Base-by-base conservation (phyloP, 2,329 filamentous ascomycete species). In the Colletotrichum simmondsii region DNA sequence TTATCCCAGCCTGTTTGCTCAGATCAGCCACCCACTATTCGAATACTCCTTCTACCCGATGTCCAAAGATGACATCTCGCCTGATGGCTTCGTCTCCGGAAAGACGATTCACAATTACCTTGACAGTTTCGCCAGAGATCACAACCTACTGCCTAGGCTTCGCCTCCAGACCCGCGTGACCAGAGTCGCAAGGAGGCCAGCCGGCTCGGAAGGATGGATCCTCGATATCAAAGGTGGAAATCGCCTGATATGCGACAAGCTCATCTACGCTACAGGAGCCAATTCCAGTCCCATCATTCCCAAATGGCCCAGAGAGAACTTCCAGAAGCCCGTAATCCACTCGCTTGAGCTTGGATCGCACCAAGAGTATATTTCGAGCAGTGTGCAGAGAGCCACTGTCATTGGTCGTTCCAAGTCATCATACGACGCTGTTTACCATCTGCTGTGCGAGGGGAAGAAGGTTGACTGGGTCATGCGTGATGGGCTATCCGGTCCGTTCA, bases 391-490 rank as follows among this genome's bases (percentile, higher is more conserved):
- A 12, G 80, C 75, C 1, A 76, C 77, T 7, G 81, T 83, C 3
- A 69, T 81, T 3, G 81, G 81, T 6, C 79, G 75, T 1, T 77
- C 81, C 4, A 82, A 83, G 73, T 82, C 80, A 3, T 76, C 80
- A 2, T 82, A 78, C 68, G 81, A 83, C 63, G 74, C 79, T 2
- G 80, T 82, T 35, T 81, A 75, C 63, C 72, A 79, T 11, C 75
- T 82, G 1, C 72, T 81, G 2, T 77, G 74, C 11, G 52, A 68
- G 2, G 81, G 80, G 0, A 79, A 80, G 63, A 73, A 78, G 59
- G 80, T 83, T 5, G 59, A 76, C 24, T 83, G 80, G 81, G 67
- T 82, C 4, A 82, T 83, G 60, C 79, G 81, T 12, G 62, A 76
- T 3, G 75, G 75, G n/a, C 78, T 77, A 2, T 71, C 78, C 10